A percentile compares a stretch with the other conserved stretches of the same genome.
Evolutionary conservation across 352 stramenopile genomes (phyloP).

Genomic region (Halophytophthora polymorphica): DNA sequence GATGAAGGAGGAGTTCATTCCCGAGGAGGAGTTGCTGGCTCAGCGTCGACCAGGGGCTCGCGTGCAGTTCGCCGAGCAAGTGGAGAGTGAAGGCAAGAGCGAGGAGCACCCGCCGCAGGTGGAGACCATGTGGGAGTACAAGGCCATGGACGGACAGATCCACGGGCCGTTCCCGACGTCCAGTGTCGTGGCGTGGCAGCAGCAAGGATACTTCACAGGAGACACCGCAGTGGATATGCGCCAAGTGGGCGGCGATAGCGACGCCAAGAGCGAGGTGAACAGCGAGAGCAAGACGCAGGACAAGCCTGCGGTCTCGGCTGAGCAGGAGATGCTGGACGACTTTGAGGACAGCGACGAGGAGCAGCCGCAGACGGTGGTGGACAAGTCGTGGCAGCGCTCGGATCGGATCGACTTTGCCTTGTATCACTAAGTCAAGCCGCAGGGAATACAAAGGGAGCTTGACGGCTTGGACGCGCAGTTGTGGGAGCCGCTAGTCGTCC

Average conservation of each 20-base stretch:
- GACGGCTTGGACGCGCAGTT: background rate
- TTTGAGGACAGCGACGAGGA: constrained; percentile 83
- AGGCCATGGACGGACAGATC: constrained; percentile 61
- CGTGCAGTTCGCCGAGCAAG: constrained; percentile 24
- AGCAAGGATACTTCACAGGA: constrained; percentile 79
- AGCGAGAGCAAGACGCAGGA: constrained; percentile 22
- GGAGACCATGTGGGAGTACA: constrained; percentile 80
- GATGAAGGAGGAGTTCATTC: constrained; percentile 79
- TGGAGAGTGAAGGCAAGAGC: constrained; percentile 38
- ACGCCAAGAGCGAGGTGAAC: constrained; percentile 3
- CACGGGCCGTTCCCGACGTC: constrained; percentile 74
- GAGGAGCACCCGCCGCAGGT: constrained; percentile 34
- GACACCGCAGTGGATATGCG: constrained; percentile 76
- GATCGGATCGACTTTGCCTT: constrained; percentile 72
- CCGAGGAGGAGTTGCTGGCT: constrained; percentile 51
- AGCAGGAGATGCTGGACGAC: constrained; percentile 82
- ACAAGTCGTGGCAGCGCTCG: constrained; percentile 57
- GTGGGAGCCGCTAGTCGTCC: constrained; percentile 34
- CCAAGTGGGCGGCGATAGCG: constrained; percentile 18
- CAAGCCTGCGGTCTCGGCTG: constrained; percentile 45
- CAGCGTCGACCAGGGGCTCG: constrained; percentile 29
- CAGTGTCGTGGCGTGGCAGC: constrained; percentile 71
- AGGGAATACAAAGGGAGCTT: constrained; percentile 15
- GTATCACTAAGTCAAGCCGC: constrained; percentile 33
- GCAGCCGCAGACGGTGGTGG: constrained; percentile 19